These are phyloP conservation scores for Neurospora tetrasperma DNA, from an alignment of 495 filamentous ascomycete species.

Conservation along the genomic window DNA sequence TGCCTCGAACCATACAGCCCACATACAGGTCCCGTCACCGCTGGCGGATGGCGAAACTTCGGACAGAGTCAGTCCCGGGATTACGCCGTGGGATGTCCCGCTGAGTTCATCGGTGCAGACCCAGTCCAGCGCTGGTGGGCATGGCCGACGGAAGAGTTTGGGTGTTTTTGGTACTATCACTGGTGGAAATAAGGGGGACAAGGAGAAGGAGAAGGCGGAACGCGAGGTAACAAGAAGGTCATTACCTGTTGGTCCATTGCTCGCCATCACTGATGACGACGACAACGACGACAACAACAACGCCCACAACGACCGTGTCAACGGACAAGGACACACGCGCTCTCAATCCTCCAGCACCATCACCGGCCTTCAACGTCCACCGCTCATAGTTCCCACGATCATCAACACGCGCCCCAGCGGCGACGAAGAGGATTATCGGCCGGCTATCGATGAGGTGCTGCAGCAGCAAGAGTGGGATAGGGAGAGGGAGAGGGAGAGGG, in stretches of 20 bases:
- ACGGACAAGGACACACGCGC: neutral
- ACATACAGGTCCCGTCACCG: neutral
- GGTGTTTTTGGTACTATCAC: neutral
- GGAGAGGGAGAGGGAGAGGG: neutral
- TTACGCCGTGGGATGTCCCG: constrained; percentile 8
- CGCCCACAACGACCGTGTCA: neutral
- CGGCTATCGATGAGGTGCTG: neutral
- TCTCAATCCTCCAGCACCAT: neutral
- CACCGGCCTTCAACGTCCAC: neutral
- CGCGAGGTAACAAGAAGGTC: neutral
- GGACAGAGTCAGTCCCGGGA: constrained; percentile 7
- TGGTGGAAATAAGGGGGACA: neutral
- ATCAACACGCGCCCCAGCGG: neutral
- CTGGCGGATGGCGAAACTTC: constrained; percentile 1
- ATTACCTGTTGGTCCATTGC: neutral
- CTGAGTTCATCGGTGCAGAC: neutral
- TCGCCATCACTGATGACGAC: neutral
- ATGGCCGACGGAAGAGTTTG: neutral
- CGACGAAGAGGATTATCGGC: neutral
- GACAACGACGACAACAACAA: neutral
- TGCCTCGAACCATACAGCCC: no score
- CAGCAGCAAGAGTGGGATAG: neutral
- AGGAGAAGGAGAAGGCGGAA: neutral
- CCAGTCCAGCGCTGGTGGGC: neutral
- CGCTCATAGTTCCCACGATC: neutral